Conservation (phyloP, 1,284 basidiomycete species). For the Sporisorium sorghi region DNA sequence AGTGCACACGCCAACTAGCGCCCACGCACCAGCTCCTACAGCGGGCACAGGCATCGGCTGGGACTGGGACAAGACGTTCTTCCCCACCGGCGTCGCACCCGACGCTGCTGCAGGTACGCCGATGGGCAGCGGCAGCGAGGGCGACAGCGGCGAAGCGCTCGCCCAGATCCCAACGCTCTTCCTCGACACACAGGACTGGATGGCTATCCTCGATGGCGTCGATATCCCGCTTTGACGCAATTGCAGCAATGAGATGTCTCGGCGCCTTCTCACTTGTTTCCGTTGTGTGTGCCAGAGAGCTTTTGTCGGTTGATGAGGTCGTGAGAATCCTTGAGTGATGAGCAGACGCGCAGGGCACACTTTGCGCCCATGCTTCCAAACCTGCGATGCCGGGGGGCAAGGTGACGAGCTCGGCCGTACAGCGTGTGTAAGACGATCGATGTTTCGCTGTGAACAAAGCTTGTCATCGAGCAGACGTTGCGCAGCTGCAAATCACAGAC, state of each 20-base stretch:
- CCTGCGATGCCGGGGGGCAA: too few species aligned
- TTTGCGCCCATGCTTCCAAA: too few species aligned
- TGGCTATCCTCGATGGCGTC: slow-evolving; percentile 34
- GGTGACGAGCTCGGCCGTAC: not conserved
- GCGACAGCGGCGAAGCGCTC: slow-evolving; percentile 14
- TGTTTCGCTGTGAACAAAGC: too few species aligned
- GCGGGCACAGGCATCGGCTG: slow-evolving; percentile 7
- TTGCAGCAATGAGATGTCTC: not conserved
- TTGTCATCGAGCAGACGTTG: too few species aligned
- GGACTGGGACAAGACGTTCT: slow-evolving; percentile 13
- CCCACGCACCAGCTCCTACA: too few species aligned
- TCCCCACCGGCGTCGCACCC: not conserved
- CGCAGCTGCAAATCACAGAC: too few species aligned
- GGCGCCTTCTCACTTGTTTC: not conserved
- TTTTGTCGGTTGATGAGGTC: too few species aligned
- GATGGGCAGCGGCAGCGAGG: not conserved
- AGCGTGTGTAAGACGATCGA: not conserved
- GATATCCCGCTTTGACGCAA: slow-evolving; percentile 23
- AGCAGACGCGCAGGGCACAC: too few species aligned
- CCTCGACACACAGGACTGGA: slow-evolving; percentile 32
- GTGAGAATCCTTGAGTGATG: too few species aligned
- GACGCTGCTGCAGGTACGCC: not conserved
- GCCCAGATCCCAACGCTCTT: slow-evolving; percentile 25
- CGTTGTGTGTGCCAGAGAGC: not conserved
- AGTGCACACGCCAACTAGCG: not conserved